These are phyloP conservation scores for Pezicula carpinea DNA, from an alignment of 2,329 filamentous ascomycete species.

Conservation along the genomic window DNA sequence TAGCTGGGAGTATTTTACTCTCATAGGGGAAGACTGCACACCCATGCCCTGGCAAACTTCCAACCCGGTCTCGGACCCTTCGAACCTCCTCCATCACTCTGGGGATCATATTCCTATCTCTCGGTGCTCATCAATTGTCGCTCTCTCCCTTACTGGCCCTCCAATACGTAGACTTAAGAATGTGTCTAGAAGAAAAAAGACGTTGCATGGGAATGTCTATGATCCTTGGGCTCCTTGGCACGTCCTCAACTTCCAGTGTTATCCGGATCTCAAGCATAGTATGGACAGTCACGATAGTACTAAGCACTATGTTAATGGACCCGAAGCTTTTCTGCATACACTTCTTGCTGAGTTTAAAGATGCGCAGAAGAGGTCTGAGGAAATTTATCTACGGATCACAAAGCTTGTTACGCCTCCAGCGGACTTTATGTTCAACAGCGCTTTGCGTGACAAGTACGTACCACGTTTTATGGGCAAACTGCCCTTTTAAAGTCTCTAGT, in stretches of 20 bases:
- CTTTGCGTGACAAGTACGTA: slow-evolving; percentile 50
- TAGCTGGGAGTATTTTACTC: slow-evolving; percentile 61
- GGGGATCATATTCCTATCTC: slow-evolving; percentile 53
- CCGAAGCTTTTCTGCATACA: slow-evolving; percentile 55
- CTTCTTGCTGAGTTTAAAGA: slow-evolving; percentile 54
- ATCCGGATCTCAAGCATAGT: slow-evolving; percentile 53
- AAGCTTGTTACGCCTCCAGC: slow-evolving; percentile 54
- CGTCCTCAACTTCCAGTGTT: slow-evolving; percentile 53
- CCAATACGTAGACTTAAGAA: slow-evolving; percentile 46
- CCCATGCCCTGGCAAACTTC: slow-evolving; percentile 57
- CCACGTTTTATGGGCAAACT: no score
- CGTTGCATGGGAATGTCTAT: slow-evolving; percentile 47
- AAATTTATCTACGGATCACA: slow-evolving; percentile 52
- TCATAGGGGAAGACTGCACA: slow-evolving; percentile 49
- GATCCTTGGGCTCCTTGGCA: slow-evolving; percentile 58
- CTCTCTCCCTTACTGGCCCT: slow-evolving; percentile 49
- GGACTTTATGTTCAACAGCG: slow-evolving; percentile 54
- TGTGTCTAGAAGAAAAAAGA: slow-evolving; percentile 41
- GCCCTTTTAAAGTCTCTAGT: no score
- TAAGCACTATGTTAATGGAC: slow-evolving; percentile 54
- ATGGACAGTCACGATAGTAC: slow-evolving; percentile 49
- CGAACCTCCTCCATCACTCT: slow-evolving; percentile 31
- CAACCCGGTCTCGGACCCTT: slow-evolving; percentile 34
- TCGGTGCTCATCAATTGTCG: slow-evolving; percentile 55
- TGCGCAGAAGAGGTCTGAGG: slow-evolving; percentile 51